These are phyloP conservation scores for Stephania yunnanensis DNA, from an alignment of 164 flowering plant species.

Conservation along the genomic window DNA sequence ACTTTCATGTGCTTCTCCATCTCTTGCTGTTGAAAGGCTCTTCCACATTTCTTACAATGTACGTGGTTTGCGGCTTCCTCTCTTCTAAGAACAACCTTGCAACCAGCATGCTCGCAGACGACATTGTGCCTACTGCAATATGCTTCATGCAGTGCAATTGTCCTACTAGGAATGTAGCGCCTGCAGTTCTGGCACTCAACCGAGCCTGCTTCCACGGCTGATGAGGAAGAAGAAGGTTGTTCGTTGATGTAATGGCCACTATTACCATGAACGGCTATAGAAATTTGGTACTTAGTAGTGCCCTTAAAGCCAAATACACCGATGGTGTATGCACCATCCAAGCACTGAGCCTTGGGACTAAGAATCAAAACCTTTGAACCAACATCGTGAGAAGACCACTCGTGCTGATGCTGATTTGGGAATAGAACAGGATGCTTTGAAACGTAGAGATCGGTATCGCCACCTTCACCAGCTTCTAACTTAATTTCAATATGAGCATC, in stretches of 20 bases:
- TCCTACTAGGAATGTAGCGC: slow-evolving; percentile 69
- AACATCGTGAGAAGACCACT: slow-evolving; percentile 92
- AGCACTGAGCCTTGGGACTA: slow-evolving; percentile 44
- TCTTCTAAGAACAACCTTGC: slow-evolving; percentile 77
- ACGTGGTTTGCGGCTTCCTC: slow-evolving; percentile 68
- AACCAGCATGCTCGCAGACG: slow-evolving; percentile 63
- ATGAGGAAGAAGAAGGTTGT: slow-evolving; percentile 39
- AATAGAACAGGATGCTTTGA: slow-evolving; percentile 81
- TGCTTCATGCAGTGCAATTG: slow-evolving; percentile 82
- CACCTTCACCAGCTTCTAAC: slow-evolving; percentile 47
- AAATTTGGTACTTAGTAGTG: slow-evolving; percentile 44
- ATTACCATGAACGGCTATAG: slow-evolving; percentile 44
- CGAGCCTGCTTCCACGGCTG: slow-evolving; percentile 42
- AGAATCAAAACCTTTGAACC: slow-evolving; percentile 80
- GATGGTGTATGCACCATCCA: slow-evolving; percentile 65
- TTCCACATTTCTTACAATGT: slow-evolving; percentile 78
- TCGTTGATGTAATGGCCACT: slow-evolving; percentile 38
- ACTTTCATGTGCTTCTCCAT: slow-evolving; percentile 92
- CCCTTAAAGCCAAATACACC: slow-evolving; percentile 92
- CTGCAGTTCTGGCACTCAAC: slow-evolving; percentile 77
- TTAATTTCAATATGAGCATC: slow-evolving; percentile 51
- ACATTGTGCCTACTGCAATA: slow-evolving; percentile 82
- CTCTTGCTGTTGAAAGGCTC: slow-evolving; percentile 65
- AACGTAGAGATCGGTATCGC: slow-evolving; percentile 83
- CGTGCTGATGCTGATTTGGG: slow-evolving; percentile 80